A percentile compares a stretch with the other conserved stretches of the same genome.
Conservation (phyloP, 768 basidiomycete species). For the Russula abietina region DNA sequence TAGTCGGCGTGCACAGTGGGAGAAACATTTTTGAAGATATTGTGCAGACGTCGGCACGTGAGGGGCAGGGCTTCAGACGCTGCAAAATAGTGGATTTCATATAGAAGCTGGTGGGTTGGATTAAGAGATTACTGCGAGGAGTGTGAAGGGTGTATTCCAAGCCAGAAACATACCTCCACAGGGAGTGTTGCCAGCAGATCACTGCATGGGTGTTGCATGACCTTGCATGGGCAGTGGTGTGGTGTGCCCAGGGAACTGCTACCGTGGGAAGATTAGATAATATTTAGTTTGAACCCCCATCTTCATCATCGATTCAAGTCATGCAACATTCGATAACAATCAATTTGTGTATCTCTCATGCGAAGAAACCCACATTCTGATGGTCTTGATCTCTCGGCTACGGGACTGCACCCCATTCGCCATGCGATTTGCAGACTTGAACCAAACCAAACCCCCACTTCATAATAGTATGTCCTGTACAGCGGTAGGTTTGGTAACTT, state of each 20-base stretch:
- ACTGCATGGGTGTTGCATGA: not conserved
- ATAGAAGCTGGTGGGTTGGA: constrained; percentile 52
- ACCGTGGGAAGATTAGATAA: not conserved
- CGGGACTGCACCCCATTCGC: not conserved
- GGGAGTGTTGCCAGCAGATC: constrained; percentile 11
- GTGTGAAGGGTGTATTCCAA: not conserved
- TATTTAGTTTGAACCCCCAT: no score
- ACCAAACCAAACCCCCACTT: not conserved
- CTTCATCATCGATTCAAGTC: no score
- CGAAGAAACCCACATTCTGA: not conserved
- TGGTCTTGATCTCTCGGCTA: not conserved
- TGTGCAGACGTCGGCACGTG: constrained; percentile 47
- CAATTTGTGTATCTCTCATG: not conserved
- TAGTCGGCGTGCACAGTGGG: constrained; percentile 60
- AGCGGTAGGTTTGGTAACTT: no score
- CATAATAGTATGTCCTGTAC: not conserved
- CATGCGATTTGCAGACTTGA: not conserved
- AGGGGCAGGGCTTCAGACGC: constrained; percentile 58
- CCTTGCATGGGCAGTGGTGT: no score
- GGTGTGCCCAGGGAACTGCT: no score
- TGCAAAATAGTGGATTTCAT: constrained; percentile 69
- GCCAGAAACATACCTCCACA: constrained; percentile 1
- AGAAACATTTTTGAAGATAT: constrained; percentile 51
- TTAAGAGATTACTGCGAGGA: not conserved
- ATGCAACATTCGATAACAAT: no score